A percentile compares a stretch with the other conserved stretches of the same genome.
phyloP scores from a whole-genome alignment of 352 stramenopile genomes.

The Aphanomyces astaci region DNA sequence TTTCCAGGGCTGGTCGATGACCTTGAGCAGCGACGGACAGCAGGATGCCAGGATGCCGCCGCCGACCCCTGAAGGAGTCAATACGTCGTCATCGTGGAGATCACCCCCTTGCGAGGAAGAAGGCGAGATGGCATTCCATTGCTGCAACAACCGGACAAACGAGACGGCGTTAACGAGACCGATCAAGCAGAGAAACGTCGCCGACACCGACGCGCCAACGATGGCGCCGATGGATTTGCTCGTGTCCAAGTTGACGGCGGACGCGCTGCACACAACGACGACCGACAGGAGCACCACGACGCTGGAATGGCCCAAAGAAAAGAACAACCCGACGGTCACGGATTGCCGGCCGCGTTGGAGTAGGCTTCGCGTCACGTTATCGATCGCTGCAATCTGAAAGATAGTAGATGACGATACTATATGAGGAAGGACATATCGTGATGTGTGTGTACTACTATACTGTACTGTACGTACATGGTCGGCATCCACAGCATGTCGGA shows the following conservation, averaged over 20 bases:
- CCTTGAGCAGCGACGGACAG: slow-evolving; percentile 17
- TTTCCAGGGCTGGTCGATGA: slow-evolving; percentile 22
- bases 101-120: no score
- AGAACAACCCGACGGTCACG: slow-evolving; percentile 24
- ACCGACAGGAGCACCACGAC: slow-evolving; percentile 24
- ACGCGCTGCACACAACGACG: background rate
- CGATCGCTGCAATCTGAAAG: slow-evolving; percentile 24
- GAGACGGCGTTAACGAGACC: slow-evolving; percentile 15
- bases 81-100: background rate
- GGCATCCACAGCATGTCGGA: slow-evolving; percentile 24
- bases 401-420: no score
- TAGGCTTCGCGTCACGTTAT: slow-evolving; percentile 26
- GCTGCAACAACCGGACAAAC: background rate
- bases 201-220: slow-evolving; percentile 21
- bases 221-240: slow-evolving; percentile 15
- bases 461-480: slow-evolving; percentile 20
- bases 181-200: slow-evolving; percentile 18
- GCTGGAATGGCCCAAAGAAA: slow-evolving; percentile 24
- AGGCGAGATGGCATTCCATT: background rate
- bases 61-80: background rate
- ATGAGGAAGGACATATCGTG: no score
- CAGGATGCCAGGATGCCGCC: slow-evolving; percentile 11
- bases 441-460: no score
- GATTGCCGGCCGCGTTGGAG: background rate
- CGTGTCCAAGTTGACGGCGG: background rate